Conservation (phyloP, 257 asterid species). For the Schizonepeta tenuifolia region DNA sequence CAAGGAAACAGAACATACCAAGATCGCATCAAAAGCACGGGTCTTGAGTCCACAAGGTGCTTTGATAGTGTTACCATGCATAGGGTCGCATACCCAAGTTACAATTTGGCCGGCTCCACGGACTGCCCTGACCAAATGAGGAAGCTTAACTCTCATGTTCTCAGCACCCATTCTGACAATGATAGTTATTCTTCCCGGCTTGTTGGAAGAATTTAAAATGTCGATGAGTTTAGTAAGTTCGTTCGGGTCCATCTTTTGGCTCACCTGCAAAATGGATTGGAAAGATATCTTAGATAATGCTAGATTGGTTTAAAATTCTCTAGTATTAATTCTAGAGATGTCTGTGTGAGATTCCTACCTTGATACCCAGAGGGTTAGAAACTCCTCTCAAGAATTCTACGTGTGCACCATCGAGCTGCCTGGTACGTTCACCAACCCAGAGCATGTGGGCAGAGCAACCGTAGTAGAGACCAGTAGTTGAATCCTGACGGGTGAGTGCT, state of each 20-base stretch:
- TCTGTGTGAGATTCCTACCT: constrained; percentile 49
- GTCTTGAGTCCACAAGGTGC: constrained; percentile 93
- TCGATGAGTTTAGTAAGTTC: constrained; percentile 74
- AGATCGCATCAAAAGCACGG: constrained; percentile 80
- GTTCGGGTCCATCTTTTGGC: constrained; percentile 90
- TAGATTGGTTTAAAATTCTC: background rate
- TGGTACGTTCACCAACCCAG: constrained; percentile 86
- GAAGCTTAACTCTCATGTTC: constrained; percentile 87
- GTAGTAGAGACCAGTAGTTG: constrained; percentile 75
- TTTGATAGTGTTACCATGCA: constrained; percentile 89
- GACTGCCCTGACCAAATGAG: constrained; percentile 81
- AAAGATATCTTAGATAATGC: background rate
- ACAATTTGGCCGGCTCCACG: constrained; percentile 81
- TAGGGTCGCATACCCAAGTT: constrained; percentile 91
- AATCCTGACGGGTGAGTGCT: constrained; percentile 75
- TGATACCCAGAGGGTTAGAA: constrained; percentile 80
- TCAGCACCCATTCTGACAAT: constrained; percentile 92
- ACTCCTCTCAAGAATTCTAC: constrained; percentile 84
- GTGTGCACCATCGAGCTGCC: constrained; percentile 84
- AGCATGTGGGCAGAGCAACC: constrained; percentile 96
- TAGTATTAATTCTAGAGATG: background rate
- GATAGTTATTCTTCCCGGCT: constrained; percentile 80
- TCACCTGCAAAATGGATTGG: constrained; percentile 57
- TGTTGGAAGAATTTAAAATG: constrained; percentile 68
- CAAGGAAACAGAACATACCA: constrained; percentile 52